Base-by-base conservation (phyloP, 192 early-diverging fungal genomes). In the Gamsiella multidivaricata region DNA sequence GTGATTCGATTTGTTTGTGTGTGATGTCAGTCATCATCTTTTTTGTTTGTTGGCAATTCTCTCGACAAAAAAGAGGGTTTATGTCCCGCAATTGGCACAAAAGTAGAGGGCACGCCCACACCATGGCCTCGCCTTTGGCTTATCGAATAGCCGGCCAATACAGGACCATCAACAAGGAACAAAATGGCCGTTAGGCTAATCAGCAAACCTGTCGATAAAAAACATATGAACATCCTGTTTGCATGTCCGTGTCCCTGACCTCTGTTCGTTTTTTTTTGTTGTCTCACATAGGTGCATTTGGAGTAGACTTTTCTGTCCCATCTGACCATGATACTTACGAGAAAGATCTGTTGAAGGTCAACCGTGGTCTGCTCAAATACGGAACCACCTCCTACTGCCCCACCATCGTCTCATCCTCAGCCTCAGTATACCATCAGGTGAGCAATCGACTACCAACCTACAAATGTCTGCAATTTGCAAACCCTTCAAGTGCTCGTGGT, bases 331-430 rank as follows among this genome's bases (percentile, higher is more conserved):
- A 90, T 14, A 84, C 84, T 12, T 86, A 92, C 31, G 84, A 87
- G 46, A 81, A 87, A 29, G 87, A 88, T 23, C 82, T 93, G 8
- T 69, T 85, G 61, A 89, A 87, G 45, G 85, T 95, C 20, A 88
- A 93, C 58, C 91, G 87, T 49, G 90, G 91, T 1, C 70, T 95
- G 37, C 82, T 95, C 37, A 86, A 91, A 54, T 89, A 90, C 54
- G 94, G 94, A 11, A 92, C 91, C 36, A 95, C 94, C 6, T 83
- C 92, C 36, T 95, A 91, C 78, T 91, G 90, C 69, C 94, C 93
- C 3, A 95, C 94, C 18, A 83, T 93, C 7, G 90, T 95, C 58
- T 90, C 86, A 62, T 95, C 94, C 23, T 75, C 80, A 0, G 84
- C 89, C 0, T 88, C 91, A 49, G 85, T 93, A 22, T 95, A 95